Conservation (phyloP, 495 filamentous ascomycete genomes). For the Penicillium verhagenii region DNA sequence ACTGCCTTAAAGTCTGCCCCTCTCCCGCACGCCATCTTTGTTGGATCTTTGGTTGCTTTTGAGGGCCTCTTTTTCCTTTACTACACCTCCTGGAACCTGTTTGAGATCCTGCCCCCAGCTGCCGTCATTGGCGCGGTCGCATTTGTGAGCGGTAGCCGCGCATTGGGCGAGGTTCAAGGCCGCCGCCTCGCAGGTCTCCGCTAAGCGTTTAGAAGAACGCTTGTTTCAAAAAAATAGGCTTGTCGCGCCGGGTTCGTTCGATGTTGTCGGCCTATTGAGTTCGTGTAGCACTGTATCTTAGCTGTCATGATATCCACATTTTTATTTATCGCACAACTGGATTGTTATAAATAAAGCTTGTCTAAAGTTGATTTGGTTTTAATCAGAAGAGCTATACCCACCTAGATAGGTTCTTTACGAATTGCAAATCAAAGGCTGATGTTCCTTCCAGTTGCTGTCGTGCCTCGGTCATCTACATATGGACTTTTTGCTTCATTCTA, state of each 20-base stretch:
- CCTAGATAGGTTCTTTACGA: no score
- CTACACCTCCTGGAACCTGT: conserved; percentile 90
- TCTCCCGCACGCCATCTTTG: conserved; percentile 75
- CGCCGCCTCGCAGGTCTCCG: conserved; percentile 78
- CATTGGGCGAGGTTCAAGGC: conserved; percentile 87
- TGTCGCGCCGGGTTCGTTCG: background rate
- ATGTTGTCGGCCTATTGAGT: background rate
- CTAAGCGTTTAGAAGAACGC: conserved; percentile 35
- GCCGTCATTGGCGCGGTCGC: conserved; percentile 64
- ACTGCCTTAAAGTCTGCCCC: conserved; percentile 72
- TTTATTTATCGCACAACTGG: background rate
- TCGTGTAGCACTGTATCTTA: conserved; percentile 22
- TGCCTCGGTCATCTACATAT: background rate
- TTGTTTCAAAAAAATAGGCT: background rate
- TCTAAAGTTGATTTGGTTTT: no score
- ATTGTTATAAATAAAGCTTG: background rate
- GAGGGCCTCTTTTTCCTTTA: conserved; percentile 94
- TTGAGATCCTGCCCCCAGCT: conserved; percentile 79
- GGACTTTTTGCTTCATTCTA: no score
- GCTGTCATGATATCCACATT: conserved; percentile 17
- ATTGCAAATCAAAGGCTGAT: no score
- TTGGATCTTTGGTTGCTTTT: conserved; percentile 78
- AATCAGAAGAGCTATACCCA: no score
- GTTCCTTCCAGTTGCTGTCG: background rate
- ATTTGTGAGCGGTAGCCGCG: conserved; percentile 87